Evolutionary conservation across 1,284 basidiomycete genomes (phyloP).

Genomic region (Ganoderma meredithae): DNA sequence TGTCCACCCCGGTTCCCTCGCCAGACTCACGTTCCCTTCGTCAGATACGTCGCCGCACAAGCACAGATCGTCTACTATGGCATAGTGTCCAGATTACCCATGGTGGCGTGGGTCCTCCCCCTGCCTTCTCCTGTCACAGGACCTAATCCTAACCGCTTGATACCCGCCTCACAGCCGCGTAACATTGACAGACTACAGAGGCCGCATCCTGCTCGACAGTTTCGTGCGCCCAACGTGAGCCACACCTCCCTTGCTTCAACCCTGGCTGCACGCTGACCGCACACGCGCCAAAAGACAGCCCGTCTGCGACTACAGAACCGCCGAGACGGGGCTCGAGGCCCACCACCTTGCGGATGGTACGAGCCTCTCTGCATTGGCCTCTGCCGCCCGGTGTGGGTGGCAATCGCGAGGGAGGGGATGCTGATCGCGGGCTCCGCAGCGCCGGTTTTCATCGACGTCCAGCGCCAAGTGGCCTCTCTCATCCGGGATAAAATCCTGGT

Average conservation of each 20-base stretch:
- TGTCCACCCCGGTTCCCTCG: neutral
- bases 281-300: slow-evolving; percentile 45
- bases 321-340: slow-evolving; percentile 55
- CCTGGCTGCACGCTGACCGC: slow-evolving; percentile 6
- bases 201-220: slow-evolving; percentile 57
- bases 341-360: slow-evolving; percentile 51
- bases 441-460: slow-evolving; percentile 55
- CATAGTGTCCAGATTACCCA: slow-evolving; percentile 48
- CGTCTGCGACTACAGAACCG: slow-evolving; percentile 56
- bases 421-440: slow-evolving; percentile 42
- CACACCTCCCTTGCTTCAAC: slow-evolving; percentile 3
- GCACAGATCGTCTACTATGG: slow-evolving; percentile 55
- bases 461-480: slow-evolving; percentile 50
- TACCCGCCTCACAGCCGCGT: slow-evolving; percentile 41
- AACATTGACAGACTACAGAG: slow-evolving; percentile 55
- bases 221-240: slow-evolving; percentile 62
- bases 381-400: neutral
- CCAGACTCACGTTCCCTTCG: neutral
- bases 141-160: slow-evolving; percentile 41
- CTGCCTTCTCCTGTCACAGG: slow-evolving; percentile 12
- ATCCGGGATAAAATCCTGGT: slow-evolving; percentile 59
- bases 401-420: slow-evolving; percentile 13
- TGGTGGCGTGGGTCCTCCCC: slow-evolving; percentile 56
- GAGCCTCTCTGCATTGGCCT: slow-evolving; percentile 19
- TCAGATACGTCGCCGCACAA: slow-evolving; percentile 55